Conservation (phyloP, 1,284 basidiomycete genomes). For the Ustilago cynodontis region DNA sequence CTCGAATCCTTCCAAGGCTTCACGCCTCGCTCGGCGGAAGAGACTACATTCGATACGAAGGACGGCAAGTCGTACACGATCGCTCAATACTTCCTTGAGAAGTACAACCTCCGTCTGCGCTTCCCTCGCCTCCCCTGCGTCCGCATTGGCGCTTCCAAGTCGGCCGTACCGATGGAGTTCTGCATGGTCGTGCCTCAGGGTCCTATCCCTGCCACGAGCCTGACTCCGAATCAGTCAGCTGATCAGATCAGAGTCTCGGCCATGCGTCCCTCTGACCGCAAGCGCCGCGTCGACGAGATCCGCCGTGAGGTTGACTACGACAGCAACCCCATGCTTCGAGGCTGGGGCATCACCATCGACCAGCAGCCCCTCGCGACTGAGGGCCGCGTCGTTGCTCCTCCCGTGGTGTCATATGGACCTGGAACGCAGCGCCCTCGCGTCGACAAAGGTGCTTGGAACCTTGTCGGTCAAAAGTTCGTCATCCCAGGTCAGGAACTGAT, state of each 20-base stretch:
- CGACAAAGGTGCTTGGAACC: conserved; percentile 59
- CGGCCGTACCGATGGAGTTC: conserved; percentile 53
- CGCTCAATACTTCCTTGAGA: conserved; percentile 44
- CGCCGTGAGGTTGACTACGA: conserved; percentile 53
- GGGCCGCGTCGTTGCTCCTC: conserved; percentile 70
- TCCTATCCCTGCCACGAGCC: conserved; percentile 45
- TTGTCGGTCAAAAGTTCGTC: conserved; percentile 42
- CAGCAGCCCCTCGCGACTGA: conserved; percentile 63
- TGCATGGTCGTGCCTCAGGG: conserved; percentile 41
- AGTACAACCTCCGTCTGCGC: conserved; percentile 49
- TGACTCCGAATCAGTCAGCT: conserved; percentile 41
- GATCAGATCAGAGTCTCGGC: conserved; percentile 48
- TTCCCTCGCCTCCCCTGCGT: conserved; percentile 51
- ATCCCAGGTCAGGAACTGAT: conserved; percentile 28
- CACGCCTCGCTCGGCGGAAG: conserved; percentile 34
- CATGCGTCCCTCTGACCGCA: conserved; percentile 37
- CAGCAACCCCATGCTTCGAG: conserved; percentile 31
- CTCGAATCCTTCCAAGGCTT: conserved; percentile 55
- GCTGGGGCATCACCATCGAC: conserved; percentile 71
- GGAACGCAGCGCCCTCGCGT: conserved; percentile 69
- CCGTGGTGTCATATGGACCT: conserved; percentile 53
- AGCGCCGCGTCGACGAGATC: conserved; percentile 41
- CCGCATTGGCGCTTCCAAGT: conserved; percentile 30
- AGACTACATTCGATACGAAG: conserved; percentile 31
- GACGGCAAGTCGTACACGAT: conserved; percentile 40